phyloP scores from a whole-genome alignment of 805 yeast species.

The Candida manassasensis region DNA sequence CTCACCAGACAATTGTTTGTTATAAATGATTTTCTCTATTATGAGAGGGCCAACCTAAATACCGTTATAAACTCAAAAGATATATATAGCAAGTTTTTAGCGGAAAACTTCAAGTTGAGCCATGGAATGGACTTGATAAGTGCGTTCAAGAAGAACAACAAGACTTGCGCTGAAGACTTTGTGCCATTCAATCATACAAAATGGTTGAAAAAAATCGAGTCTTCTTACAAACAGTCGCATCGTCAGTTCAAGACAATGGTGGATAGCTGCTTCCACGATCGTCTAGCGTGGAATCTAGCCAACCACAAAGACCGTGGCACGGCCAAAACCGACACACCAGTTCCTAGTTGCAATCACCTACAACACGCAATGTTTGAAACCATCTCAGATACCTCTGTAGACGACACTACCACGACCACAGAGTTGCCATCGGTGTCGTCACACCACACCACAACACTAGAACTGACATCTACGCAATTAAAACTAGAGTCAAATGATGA shows the following conservation, averaged over 20 bases:
- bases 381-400: too few species aligned
- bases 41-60: slow-evolving; percentile 17
- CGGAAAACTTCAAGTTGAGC: slow-evolving; percentile 30
- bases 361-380: too few species aligned
- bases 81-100: slow-evolving; percentile 25
- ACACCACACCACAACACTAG: too few species aligned
- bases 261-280: not conserved
- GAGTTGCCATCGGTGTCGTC: too few species aligned
- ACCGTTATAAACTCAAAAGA: slow-evolving; percentile 23
- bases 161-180: slow-evolving; percentile 7
- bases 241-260: not conserved
- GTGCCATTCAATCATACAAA: slow-evolving; percentile 7
- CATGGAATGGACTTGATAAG: slow-evolving; percentile 31
- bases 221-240: not conserved
- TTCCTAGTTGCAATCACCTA: too few species aligned
- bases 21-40: slow-evolving; percentile 16
- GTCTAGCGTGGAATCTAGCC: slow-evolving; percentile 8
- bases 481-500: too few species aligned
- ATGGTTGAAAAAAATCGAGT: slow-evolving; percentile 9
- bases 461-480: too few species aligned
- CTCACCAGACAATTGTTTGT: slow-evolving; percentile 20
- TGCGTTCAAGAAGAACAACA: slow-evolving; percentile 21
- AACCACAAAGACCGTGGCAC: too few species aligned
- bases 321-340: not conserved
- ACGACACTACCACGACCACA: too few species aligned